phyloP scores from a whole-genome alignment of 2,329 filamentous ascomycete species.

The Sphaerulina vaccinii region DNA sequence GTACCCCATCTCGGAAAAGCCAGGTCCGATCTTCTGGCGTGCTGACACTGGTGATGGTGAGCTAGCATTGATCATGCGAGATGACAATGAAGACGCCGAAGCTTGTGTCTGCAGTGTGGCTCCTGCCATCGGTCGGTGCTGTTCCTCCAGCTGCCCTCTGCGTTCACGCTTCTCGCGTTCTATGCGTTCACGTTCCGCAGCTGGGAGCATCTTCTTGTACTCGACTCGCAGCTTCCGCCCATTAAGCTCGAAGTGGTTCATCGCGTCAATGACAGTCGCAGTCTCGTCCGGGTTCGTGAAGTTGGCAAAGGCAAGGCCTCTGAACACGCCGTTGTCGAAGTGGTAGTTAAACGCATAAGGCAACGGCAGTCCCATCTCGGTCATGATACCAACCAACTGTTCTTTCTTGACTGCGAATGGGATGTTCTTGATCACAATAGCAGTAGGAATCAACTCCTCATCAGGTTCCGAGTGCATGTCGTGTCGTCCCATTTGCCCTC shows the following conservation, averaged over 20 bases:
- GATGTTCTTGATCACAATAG: conserved; percentile 99
- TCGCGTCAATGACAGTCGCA: conserved; percentile 81
- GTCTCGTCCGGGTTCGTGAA: conserved; percentile 96
- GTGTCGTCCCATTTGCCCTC: conserved; percentile 39
- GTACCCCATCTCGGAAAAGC: conserved; percentile 32
- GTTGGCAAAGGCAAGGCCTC: conserved; percentile 94
- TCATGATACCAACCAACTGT: conserved; percentile 88
- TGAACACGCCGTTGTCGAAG: conserved; percentile 96
- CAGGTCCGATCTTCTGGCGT: conserved; percentile 44
- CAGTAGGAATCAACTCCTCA: conserved; percentile 94
- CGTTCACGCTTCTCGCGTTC: conserved; percentile 96
- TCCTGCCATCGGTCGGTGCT: conserved; percentile 72
- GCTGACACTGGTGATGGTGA: conserved; percentile 68
- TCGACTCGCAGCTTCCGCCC: conserved; percentile 93
- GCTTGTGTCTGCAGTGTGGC: conserved; percentile 76
- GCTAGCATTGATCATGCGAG: conserved; percentile 53
- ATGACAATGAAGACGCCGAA: conserved; percentile 76
- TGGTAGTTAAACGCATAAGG: conserved; percentile 99
- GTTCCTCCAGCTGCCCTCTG: conserved; percentile 92
- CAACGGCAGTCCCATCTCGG: conserved; percentile 85
- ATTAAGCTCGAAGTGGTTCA: conserved; percentile 95
- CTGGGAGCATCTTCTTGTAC: conserved; percentile 99
- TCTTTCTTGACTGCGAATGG: conserved; percentile 98
- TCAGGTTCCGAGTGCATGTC: conserved; percentile 56
- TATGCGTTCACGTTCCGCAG: conserved; percentile 90